Evolutionary conservation across 2,329 filamentous ascomycete genomes (phyloP).

Genomic region (Colletotrichum sp.): DNA sequence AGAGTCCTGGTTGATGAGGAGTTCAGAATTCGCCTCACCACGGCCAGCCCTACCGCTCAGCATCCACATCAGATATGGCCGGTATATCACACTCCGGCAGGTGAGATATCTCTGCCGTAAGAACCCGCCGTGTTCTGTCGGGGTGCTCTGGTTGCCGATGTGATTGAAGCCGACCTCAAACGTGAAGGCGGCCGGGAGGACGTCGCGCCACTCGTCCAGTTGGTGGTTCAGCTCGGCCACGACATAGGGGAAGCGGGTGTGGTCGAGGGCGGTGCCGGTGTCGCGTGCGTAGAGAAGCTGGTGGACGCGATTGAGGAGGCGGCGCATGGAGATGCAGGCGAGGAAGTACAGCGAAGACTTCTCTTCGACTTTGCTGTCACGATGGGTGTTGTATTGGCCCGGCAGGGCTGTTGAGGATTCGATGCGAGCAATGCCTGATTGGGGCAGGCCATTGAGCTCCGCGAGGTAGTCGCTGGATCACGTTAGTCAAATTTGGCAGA

Average conservation of each 20-base stretch:
- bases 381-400: conserved; percentile 51
- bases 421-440: conserved; percentile 55
- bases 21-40: conserved; percentile 26
- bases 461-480: conserved; percentile 53
- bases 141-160: conserved; percentile 24
- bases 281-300: conserved; percentile 53
- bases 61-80: conserved; percentile 57
- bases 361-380: conserved; percentile 42
- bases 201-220: conserved; percentile 53
- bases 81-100: conserved; percentile 57
- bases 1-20: conserved; percentile 35
- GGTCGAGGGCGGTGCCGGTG: conserved; percentile 49
- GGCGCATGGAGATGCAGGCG: conserved; percentile 57
- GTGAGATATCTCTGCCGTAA: conserved; percentile 56
- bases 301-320: conserved; percentile 52
- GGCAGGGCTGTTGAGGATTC: conserved; percentile 56
- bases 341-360: conserved; percentile 58
- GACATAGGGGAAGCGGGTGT: conserved; percentile 49
- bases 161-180: conserved; percentile 39
- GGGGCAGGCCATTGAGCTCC: conserved; percentile 54
- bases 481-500: background rate
- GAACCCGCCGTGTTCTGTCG: conserved; percentile 51
- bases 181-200: conserved; percentile 46
- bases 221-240: conserved; percentile 55
- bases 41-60: conserved; percentile 41